Conservation (phyloP, 2,329 filamentous ascomycete species). For the Calycina herbarum region DNA sequence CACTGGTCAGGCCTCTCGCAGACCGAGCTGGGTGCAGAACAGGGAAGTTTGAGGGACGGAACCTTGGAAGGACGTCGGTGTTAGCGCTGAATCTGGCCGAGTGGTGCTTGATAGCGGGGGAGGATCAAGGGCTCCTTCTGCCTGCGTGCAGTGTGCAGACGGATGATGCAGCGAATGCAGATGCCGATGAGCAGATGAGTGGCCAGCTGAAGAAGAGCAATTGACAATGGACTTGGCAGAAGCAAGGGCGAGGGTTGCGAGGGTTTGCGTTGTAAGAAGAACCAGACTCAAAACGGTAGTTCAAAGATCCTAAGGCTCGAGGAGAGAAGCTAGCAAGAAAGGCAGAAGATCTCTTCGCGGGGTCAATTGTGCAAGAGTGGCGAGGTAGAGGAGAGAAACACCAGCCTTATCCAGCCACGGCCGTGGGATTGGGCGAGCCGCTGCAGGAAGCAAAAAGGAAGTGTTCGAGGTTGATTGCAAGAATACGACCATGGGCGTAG, state of each 20-base stretch:
- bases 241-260: constrained; percentile 1
- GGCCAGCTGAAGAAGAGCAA: not conserved
- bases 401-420: not conserved
- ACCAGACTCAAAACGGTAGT: not conserved
- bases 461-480: not conserved
- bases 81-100: not conserved
- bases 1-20: not conserved
- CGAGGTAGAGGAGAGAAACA: not conserved
- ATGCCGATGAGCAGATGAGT: not conserved
- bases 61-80: not conserved
- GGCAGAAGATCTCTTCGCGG: not conserved
- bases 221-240: not conserved
- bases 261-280: not conserved
- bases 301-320: not conserved
- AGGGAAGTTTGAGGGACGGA: not conserved
- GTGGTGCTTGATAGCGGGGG: not conserved
- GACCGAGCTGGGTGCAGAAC: not conserved
- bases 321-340: not conserved
- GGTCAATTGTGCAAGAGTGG: not conserved
- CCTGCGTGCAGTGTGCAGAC: not conserved
- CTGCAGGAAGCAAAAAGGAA: not conserved
- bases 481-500: constrained; percentile 1
- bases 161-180: not conserved
- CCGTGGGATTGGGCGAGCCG: not conserved
- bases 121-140: constrained; percentile 1